Percentiles rank a stretch among this genome's conserved stretches.
Conservation (phyloP, 805 yeast species). For the Teunomyces lycoperdinae region DNA sequence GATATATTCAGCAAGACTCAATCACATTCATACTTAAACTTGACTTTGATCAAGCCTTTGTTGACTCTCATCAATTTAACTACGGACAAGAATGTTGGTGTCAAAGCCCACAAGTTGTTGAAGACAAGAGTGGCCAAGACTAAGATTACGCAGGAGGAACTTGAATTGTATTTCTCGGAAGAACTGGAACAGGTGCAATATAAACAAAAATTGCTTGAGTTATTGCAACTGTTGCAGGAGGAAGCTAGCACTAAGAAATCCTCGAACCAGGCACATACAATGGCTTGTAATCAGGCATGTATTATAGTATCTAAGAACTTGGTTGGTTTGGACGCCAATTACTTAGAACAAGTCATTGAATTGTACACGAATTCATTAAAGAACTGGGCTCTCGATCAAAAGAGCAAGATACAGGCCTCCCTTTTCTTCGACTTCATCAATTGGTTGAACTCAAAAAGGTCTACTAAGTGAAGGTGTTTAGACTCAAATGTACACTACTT, state of each 20-base stretch:
- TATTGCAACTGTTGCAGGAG: conserved; percentile 43
- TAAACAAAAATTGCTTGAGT: conserved; percentile 20
- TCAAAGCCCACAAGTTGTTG: conserved; percentile 70
- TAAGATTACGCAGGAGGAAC: conserved; percentile 25
- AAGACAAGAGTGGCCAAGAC: conserved; percentile 58
- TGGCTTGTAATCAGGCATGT: conserved; percentile 65
- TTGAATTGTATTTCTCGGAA: conserved; percentile 14
- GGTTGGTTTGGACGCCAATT: conserved; percentile 28
- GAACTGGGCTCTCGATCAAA: conserved; percentile 53
- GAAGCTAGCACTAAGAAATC: conserved; percentile 39
- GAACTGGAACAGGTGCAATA: conserved; percentile 14
- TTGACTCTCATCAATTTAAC: conserved; percentile 63
- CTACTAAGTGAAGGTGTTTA: neutral
- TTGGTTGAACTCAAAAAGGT: conserved; percentile 63
- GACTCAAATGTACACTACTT: conserved; percentile 4
- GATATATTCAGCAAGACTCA: conserved; percentile 56
- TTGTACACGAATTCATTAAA: conserved; percentile 56
- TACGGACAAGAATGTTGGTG: conserved; percentile 64
- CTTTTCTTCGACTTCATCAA: conserved; percentile 77
- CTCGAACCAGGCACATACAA: conserved; percentile 46
- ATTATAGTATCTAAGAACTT: conserved; percentile 63
- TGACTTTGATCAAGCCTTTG: conserved; percentile 53
- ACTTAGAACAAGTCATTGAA: conserved; percentile 47
- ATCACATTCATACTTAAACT: conserved; percentile 37
- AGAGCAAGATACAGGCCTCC: conserved; percentile 49